Percentiles rank a stretch among this genome's conserved stretches.
Conservation (phyloP, 225 moss, liverwort and hornwort genomes). For the Ulota crispa region DNA sequence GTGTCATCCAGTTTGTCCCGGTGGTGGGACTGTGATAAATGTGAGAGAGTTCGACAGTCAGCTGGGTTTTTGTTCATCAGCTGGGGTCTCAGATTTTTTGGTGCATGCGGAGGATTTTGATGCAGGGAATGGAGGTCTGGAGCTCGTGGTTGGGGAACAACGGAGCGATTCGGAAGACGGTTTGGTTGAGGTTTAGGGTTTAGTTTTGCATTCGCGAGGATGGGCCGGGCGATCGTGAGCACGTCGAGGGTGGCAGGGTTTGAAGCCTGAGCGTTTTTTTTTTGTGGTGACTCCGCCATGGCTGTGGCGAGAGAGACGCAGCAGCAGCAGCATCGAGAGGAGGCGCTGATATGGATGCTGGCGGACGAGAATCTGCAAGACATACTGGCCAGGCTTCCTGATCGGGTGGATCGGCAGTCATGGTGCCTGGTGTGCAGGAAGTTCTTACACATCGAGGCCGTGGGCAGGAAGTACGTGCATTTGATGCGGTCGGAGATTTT, state of each 20-base stretch:
- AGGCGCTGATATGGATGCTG: slow-evolving; percentile 40
- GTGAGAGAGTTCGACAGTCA: background rate
- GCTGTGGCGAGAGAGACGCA: slow-evolving; percentile 5
- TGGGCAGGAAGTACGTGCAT: slow-evolving; percentile 53
- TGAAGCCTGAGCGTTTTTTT: background rate
- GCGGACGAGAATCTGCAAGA: slow-evolving; percentile 61
- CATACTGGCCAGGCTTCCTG: slow-evolving; percentile 54
- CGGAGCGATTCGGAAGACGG: background rate
- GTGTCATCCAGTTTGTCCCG: too few relatives aligned
- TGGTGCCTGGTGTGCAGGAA: slow-evolving; percentile 77
- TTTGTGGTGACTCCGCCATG: background rate
- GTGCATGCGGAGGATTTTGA: too few relatives aligned
- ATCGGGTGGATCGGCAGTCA: slow-evolving; percentile 66
- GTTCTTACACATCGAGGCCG: slow-evolving; percentile 58
- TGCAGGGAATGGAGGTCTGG: background rate
- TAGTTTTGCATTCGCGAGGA: background rate
- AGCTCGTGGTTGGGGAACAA: background rate
- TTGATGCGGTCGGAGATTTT: slow-evolving; percentile 60
- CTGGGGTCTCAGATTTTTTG: background rate
- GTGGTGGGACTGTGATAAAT: background rate
- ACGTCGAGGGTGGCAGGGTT: background rate
- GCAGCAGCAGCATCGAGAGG: slow-evolving; percentile 26
- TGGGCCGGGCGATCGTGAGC: background rate
- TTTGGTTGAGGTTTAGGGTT: background rate
- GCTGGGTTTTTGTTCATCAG: background rate